Percentiles rank a stretch among this genome's conserved stretches.
Conservation (phyloP, 805 yeast genomes). For the Pichia scutulata region DNA sequence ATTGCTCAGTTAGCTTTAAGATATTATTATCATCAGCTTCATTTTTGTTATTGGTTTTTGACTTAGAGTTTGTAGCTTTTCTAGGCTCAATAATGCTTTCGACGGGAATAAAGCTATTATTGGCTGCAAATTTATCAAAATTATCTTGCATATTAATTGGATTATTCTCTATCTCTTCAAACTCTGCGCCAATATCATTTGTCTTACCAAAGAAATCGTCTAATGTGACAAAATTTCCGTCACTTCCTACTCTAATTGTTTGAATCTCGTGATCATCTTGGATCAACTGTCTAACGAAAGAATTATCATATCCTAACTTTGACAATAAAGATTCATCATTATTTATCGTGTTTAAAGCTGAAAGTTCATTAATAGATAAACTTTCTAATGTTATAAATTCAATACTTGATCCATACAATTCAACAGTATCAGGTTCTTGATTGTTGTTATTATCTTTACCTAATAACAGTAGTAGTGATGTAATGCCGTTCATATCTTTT, state of each 20-base stretch:
- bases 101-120: not conserved
- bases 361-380: constrained; percentile 17
- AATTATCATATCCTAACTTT: constrained; percentile 22
- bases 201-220: constrained; percentile 24
- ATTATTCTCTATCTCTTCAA: constrained; percentile 6
- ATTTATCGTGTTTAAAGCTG: not conserved
- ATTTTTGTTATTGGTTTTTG: not conserved
- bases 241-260: constrained; percentile 19
- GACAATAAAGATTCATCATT: not conserved
- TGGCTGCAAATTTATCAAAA: not conserved
- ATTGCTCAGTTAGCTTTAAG: constrained; percentile 19
- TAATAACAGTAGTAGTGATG: constrained; percentile 23
- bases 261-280: constrained; percentile 28
- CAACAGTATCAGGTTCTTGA: not conserved
- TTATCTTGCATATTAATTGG: not conserved
- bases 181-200: constrained; percentile 14
- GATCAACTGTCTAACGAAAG: constrained; percentile 25
- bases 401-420: constrained; percentile 23
- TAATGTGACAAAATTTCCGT: constrained; percentile 23
- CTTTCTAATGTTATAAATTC: constrained; percentile 27
- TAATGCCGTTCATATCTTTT: constrained; percentile 43
- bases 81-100: not conserved
- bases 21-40: constrained; percentile 1
- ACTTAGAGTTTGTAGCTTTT: not conserved
- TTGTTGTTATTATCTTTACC: constrained; percentile 11